phyloP scores from a whole-genome alignment of 495 filamentous ascomycete genomes.

The Monascus purpureus region DNA sequence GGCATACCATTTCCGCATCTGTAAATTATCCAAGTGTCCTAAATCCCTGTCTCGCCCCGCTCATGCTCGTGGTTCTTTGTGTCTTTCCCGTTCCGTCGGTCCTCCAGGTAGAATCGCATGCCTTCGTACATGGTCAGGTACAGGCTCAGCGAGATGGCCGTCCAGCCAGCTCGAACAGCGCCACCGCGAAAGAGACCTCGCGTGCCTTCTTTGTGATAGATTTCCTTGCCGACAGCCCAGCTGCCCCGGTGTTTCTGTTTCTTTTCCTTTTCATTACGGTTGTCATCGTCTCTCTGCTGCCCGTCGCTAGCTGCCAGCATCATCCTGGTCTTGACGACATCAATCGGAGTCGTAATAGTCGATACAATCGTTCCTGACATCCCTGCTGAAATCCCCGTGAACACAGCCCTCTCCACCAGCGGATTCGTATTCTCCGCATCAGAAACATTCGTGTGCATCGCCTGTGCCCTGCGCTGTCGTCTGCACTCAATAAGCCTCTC shows the following conservation, averaged over 20 bases:
- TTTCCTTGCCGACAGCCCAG: conserved; percentile 44
- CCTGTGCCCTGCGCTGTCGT: conserved; percentile 6
- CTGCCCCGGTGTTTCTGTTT: conserved; percentile 16
- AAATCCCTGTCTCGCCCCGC: neutral
- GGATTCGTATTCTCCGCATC: conserved; percentile 8
- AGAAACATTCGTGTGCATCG: neutral
- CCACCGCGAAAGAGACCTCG: conserved; percentile 69
- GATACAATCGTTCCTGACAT: conserved; percentile 56
- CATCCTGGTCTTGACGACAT: conserved; percentile 73
- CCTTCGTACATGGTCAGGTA: conserved; percentile 82
- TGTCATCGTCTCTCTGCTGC: conserved; percentile 1
- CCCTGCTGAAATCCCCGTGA: conserved; percentile 59
- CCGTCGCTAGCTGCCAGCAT: conserved; percentile 41
- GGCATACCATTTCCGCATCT: no score
- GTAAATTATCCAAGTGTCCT: no score
- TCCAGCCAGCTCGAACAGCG: conserved; percentile 61
- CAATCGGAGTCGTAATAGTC: conserved; percentile 63
- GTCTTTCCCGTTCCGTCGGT: conserved; percentile 13
- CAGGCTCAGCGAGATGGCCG: conserved; percentile 62
- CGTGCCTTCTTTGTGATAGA: conserved; percentile 49
- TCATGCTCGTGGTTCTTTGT: neutral
- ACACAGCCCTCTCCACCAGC: conserved; percentile 45
- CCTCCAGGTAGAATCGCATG: conserved; percentile 55
- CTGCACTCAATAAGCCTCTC: conserved; percentile 24
- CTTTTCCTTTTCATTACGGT: neutral